Conservation (phyloP, 495 filamentous ascomycete genomes). For the Penicillium salamii region DNA sequence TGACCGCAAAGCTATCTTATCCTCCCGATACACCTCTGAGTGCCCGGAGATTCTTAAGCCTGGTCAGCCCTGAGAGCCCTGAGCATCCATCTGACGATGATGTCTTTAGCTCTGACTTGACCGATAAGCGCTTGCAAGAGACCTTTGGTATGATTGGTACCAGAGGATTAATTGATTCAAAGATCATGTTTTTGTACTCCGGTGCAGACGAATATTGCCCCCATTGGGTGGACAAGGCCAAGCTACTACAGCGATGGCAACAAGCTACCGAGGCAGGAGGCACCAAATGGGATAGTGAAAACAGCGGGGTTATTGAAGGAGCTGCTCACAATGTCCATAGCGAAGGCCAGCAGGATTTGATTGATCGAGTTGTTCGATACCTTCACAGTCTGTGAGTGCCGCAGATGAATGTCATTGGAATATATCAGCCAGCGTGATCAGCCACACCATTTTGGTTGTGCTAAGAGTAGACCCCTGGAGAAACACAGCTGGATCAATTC, state of each 20-base stretch:
- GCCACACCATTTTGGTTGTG: no score
- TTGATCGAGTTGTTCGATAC: constrained; percentile 55
- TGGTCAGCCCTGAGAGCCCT: constrained; percentile 55
- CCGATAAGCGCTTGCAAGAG: constrained; percentile 50
- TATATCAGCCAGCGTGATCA: no score
- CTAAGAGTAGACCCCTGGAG: no score
- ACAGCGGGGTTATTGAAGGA: constrained; percentile 55
- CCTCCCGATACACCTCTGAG: constrained; percentile 55
- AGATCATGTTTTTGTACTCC: constrained; percentile 57
- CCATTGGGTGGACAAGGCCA: constrained; percentile 57
- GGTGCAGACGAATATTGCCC: constrained; percentile 73
- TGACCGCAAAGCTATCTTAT: constrained; percentile 45
- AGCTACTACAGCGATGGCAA: constrained; percentile 63
- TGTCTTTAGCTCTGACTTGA: constrained; percentile 79
- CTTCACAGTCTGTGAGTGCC: constrained; percentile 41
- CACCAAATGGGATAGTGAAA: constrained; percentile 49
- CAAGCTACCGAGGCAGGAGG: constrained; percentile 53
- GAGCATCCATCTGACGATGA: constrained; percentile 72
- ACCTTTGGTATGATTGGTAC: constrained; percentile 65
- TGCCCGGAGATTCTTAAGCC: constrained; percentile 58
- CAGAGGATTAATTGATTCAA: constrained; percentile 50
- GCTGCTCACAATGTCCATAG: constrained; percentile 61
- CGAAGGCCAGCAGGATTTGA: constrained; percentile 48
- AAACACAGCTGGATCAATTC: no score
- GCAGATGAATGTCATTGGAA: neutral